phyloP scores from a whole-genome alignment of 306 rosid genomes.

The Begonia peltatifolia region DNA sequence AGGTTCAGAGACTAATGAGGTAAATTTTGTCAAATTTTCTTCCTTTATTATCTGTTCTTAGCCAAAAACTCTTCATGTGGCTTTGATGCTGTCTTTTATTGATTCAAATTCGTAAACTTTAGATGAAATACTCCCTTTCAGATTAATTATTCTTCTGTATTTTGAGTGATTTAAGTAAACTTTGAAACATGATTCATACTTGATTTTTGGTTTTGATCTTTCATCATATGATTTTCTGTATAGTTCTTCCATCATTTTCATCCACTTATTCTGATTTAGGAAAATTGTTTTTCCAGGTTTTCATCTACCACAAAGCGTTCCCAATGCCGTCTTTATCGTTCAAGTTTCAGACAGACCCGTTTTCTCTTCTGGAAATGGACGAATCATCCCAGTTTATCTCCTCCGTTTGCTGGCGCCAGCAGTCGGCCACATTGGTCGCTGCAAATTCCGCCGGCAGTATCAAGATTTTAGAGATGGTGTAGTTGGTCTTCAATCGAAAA shows the following conservation, averaged over 20 bases:
- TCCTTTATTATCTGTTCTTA: neutral
- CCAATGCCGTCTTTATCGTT: conserved; percentile 89
- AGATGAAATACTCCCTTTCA: too few species aligned
- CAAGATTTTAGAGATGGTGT: conserved; percentile 92
- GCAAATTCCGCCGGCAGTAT: conserved; percentile 91
- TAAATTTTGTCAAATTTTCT: conserved; percentile 13
- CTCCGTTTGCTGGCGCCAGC: conserved; percentile 89
- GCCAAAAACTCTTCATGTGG: neutral
- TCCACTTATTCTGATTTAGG: neutral
- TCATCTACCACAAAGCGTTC: conserved; percentile 87
- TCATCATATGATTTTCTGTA: neutral
- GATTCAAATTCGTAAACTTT: too few species aligned
- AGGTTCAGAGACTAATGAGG: conserved; percentile 98
- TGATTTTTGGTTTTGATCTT: neutral
- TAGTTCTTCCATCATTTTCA: neutral
- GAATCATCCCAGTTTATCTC: conserved; percentile 72
- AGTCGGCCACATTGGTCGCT: conserved; percentile 67
- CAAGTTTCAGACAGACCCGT: conserved; percentile 73
- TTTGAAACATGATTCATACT: neutral
- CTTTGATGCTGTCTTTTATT: too few species aligned
- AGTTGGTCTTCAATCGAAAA: neutral
- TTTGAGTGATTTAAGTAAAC: conserved; percentile 65
- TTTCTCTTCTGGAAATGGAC: conserved; percentile 56
- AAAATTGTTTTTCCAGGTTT: conserved; percentile 37
- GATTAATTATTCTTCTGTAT: too few species aligned